A percentile compares a stretch with the other conserved stretches of the same genome.
Conservation (phyloP, 805 yeast species). For the Maudiozyma saulgeensis region DNA sequence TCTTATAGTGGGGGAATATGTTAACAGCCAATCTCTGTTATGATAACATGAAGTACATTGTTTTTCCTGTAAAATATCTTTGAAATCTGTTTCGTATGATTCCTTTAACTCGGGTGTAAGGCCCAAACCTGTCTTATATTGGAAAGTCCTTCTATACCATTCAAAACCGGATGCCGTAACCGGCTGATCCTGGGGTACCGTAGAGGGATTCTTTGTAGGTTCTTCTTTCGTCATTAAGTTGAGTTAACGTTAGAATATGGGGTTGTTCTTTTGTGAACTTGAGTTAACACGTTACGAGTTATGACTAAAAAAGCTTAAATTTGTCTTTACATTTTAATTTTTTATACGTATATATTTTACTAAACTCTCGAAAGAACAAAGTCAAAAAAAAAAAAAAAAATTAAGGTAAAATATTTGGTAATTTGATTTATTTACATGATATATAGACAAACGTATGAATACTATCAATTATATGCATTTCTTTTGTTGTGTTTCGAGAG, state of each 20-base stretch:
- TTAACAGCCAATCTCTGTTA: slow-evolving; percentile 69
- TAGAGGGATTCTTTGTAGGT: background rate
- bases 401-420: background rate
- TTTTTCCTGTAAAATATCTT: slow-evolving; percentile 20
- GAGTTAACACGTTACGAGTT: no score
- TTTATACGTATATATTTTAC: no score
- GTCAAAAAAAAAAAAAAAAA: no score
- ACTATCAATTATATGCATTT: background rate
- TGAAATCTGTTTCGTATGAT: slow-evolving; percentile 53
- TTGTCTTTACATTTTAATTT: no score
- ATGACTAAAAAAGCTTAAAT: no score
- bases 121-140: slow-evolving; percentile 65
- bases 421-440: background rate
- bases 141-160: slow-evolving; percentile 73
- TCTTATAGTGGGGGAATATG: slow-evolving; percentile 72
- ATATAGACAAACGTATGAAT: background rate
- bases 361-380: no score
- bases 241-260: no score
- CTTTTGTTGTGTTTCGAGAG: background rate
- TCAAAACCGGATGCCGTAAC: slow-evolving; percentile 41
- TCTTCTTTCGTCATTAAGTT: background rate
- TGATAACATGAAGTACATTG: slow-evolving; percentile 67
- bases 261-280: no score
- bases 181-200: background rate
- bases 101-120: slow-evolving; percentile 40